These are phyloP conservation scores for Beta corolliflora DNA, from an alignment of 179 eudicot species.

Conservation along the genomic window DNA sequence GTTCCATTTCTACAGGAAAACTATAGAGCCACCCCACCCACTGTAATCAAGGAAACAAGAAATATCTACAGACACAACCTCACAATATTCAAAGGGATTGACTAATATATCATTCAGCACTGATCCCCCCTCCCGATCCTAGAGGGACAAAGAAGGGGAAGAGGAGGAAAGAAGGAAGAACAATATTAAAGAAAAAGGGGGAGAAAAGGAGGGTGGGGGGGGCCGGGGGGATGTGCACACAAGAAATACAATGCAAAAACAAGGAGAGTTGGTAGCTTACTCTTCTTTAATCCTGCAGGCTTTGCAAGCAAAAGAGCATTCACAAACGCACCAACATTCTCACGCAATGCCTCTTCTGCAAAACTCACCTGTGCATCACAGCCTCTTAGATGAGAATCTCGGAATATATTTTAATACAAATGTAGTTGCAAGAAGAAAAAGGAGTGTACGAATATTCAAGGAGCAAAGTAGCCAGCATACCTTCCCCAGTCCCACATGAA, in stretches of 20 bases:
- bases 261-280: slow-evolving; percentile 48
- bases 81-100: neutral
- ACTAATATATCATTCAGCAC: neutral
- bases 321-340: slow-evolving; percentile 89
- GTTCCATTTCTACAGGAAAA: neutral
- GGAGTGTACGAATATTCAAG: neutral
- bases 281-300: slow-evolving; percentile 87
- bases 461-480: slow-evolving; percentile 33
- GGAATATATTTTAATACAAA: neutral
- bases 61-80: neutral
- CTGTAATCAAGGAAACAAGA: neutral
- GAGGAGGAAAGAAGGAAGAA: neutral
- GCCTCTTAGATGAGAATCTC: neutral
- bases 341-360: slow-evolving; percentile 76
- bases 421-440: neutral
- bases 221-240: neutral
- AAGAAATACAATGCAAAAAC: neutral
- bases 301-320: slow-evolving; percentile 91
- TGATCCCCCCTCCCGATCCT: neutral
- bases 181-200: neutral
- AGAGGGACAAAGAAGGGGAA: neutral
- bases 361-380: slow-evolving; percentile 57
- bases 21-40: neutral
- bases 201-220: no score
- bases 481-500: slow-evolving; percentile 95